Evolutionary conservation across 2,329 filamentous ascomycete species (phyloP).

Genomic region (Trichoderma pleuroti): DNA sequence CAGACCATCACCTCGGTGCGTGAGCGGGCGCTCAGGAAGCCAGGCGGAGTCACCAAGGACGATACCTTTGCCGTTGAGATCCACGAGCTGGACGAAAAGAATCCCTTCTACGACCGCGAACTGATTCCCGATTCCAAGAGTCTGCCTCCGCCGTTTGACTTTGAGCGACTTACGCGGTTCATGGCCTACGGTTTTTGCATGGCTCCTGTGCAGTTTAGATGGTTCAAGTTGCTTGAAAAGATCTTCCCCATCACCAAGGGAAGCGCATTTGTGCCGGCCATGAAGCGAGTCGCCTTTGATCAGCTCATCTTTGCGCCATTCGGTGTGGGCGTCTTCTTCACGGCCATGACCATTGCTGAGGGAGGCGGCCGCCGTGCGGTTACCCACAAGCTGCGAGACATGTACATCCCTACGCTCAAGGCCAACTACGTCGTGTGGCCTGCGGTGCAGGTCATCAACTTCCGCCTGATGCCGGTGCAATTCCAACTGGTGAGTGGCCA

Average conservation of each 20-base stretch:
- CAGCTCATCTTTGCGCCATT: conserved; percentile 91
- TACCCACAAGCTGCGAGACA: conserved; percentile 80
- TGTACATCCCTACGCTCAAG: conserved; percentile 91
- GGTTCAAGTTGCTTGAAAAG: conserved; percentile 82
- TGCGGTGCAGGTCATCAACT: conserved; percentile 93
- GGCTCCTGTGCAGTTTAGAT: conserved; percentile 92
- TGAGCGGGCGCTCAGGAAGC: conserved; percentile 61
- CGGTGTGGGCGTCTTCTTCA: conserved; percentile 85
- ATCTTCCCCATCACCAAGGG: conserved; percentile 82
- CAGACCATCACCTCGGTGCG: conserved; percentile 86
- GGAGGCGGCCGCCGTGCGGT: conserved; percentile 81
- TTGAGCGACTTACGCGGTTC: conserved; percentile 88
- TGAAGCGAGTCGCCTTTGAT: conserved; percentile 90
- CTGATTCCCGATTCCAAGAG: conserved; percentile 59
- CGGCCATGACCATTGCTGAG: conserved; percentile 93
- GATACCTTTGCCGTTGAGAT: conserved; percentile 83
- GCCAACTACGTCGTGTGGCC: conserved; percentile 97
- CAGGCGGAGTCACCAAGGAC: conserved; percentile 56
- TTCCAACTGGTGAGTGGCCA: conserved; percentile 79
- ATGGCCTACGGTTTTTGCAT: conserved; percentile 97
- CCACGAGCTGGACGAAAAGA: conserved; percentile 79
- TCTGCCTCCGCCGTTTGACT: conserved; percentile 84
- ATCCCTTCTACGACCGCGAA: conserved; percentile 62
- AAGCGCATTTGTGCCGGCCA: conserved; percentile 67
- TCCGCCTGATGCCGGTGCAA: conserved; percentile 88